Evolutionary conservation across 148 eudicot species (phyloP).

Genomic region (Cornus controversa): DNA sequence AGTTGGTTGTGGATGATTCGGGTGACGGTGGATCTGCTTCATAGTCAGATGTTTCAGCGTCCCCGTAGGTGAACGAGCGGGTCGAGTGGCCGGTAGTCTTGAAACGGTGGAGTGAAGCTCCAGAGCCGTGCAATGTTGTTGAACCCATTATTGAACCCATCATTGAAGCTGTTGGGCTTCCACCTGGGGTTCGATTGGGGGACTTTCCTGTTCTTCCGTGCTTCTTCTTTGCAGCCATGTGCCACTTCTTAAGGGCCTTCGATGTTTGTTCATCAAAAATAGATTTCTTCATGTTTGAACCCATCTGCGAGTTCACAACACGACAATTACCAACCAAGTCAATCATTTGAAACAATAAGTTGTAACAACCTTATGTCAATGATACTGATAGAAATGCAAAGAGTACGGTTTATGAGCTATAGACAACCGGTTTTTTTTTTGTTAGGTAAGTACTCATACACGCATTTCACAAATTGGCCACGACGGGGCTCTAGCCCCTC

Average conservation of each 20-base stretch:
- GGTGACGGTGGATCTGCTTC: conserved; percentile 30
- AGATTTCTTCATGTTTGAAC: conserved; percentile 78
- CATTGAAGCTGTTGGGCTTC: conserved; percentile 31
- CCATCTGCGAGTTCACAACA: conserved; percentile 65
- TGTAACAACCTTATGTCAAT: no score
- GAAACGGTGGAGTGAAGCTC: conserved; percentile 55
- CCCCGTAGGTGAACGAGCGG: conserved; percentile 21
- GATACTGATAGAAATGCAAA: background rate
- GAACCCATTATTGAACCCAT: background rate
- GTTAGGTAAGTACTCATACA: no score
- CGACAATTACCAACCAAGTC: conserved; percentile 1
- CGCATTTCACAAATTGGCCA: no score
- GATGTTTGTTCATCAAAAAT: conserved; percentile 90
- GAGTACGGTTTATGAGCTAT: no score
- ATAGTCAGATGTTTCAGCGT: conserved; percentile 16
- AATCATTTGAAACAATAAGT: background rate
- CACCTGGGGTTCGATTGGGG: conserved; percentile 32
- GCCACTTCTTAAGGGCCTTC: conserved; percentile 78
- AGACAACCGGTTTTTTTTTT: no score
- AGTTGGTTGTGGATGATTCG: conserved; percentile 22
- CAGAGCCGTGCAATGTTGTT: conserved; percentile 35
- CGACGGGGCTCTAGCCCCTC: no score
- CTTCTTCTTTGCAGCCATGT: conserved; percentile 63
- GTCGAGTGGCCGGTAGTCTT: conserved; percentile 58
- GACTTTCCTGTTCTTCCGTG: conserved; percentile 35